Conservation (phyloP, 2,329 filamentous ascomycete genomes). For the Ophiognomonia clavigignenti-juglandacearum region DNA sequence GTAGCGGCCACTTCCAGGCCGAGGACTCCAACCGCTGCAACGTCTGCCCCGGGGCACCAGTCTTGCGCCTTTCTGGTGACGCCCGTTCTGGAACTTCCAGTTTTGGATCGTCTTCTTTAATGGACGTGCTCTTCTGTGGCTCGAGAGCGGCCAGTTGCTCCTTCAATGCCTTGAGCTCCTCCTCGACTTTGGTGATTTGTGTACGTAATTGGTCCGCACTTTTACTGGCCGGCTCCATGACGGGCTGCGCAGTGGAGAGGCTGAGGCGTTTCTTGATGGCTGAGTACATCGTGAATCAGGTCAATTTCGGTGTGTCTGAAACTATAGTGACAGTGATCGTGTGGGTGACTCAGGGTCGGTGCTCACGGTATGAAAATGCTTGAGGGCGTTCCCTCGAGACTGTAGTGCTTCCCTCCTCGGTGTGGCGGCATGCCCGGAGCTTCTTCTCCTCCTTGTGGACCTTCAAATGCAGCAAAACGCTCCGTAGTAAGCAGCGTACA, state of each 20-base stretch:
- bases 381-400: too few relatives aligned
- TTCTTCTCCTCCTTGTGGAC: too few relatives aligned
- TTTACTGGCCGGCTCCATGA: constrained; percentile 31
- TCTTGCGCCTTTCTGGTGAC: neutral
- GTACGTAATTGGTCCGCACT: constrained; percentile 33
- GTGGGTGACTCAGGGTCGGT: too few relatives aligned
- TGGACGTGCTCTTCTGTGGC: too few relatives aligned
- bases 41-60: neutral
- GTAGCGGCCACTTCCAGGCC: constrained; percentile 61
- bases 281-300: neutral
- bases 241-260: neutral
- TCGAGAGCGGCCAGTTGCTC: constrained; percentile 39
- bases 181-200: constrained; percentile 44
- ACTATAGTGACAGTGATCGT: neutral
- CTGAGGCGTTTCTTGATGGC: neutral
- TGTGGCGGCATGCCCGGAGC: too few relatives aligned
- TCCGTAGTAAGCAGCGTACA: too few relatives aligned
- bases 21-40: neutral
- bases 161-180: constrained; percentile 40
- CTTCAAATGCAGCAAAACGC: too few relatives aligned
- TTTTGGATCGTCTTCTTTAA: neutral
- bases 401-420: too few relatives aligned
- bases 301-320: neutral
- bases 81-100: neutral
- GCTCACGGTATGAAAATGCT: too few relatives aligned